Conservation (phyloP, 1,284 basidiomycete species). For the Cronartium ribicola region DNA sequence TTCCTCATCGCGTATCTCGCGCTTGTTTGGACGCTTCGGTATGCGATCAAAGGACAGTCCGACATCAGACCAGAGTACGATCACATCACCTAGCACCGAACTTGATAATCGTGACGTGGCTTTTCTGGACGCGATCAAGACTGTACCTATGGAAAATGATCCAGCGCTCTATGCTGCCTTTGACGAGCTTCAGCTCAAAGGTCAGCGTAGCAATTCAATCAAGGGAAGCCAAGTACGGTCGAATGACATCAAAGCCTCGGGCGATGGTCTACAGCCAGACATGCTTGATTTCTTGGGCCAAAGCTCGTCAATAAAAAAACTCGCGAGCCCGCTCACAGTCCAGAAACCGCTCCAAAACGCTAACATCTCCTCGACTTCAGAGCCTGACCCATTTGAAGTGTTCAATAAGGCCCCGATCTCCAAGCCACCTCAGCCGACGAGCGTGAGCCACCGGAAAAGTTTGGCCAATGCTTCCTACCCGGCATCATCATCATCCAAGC, state of each 20-base stretch:
- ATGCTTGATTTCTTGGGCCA: neutral
- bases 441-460: too few species aligned
- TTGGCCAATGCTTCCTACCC: neutral
- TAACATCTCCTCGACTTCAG: neutral
- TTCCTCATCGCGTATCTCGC: slow-evolving; percentile 22
- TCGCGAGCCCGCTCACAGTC: neutral
- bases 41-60: slow-evolving; percentile 11
- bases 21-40: slow-evolving; percentile 32
- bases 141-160: slow-evolving; percentile 20
- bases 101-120: slow-evolving; percentile 23
- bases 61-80: neutral
- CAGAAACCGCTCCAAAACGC: neutral
- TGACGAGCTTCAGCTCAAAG: neutral
- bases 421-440: neutral
- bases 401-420: slow-evolving; percentile 6
- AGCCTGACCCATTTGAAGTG: slow-evolving; percentile 26
- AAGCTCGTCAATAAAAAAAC: neutral
- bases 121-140: slow-evolving; percentile 22
- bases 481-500: slow-evolving; percentile 2
- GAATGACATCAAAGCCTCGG: too few species aligned
- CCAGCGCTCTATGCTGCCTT: slow-evolving; percentile 21
- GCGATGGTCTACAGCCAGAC: slow-evolving; percentile 1
- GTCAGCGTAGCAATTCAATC: neutral
- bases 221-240: too few species aligned
- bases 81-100: slow-evolving; percentile 19